Base-by-base conservation (phyloP, 108 stramenopile genomes). In the Skeletonema potamos region DNA sequence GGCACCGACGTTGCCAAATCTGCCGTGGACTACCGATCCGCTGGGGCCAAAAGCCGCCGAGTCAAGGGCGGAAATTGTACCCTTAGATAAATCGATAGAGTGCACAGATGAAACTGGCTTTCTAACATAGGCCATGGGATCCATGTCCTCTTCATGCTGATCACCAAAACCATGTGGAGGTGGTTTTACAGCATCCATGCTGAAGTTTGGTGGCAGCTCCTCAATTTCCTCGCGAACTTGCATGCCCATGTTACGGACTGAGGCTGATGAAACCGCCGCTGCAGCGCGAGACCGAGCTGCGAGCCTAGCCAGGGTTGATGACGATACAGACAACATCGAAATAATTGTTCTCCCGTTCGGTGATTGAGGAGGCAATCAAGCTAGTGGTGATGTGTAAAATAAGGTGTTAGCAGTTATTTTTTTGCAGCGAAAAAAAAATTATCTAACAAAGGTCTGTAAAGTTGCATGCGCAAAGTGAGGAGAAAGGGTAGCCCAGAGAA, bases 81-180 rank as follows among this genome's bases (percentile, higher is more conserved):
- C 62, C 27, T 79, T 54, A 6, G 62, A 68, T 7, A 79, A 27
- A 64, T 93, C 89, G 26, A 94, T 82, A 24, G 83, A 74, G 65
- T 94, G 89, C n/a, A 89, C 93, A 20, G 93, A 91, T 13, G 89
- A 86, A 10, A 94, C 93, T 9, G 89, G 86, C 39, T 73, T 71
- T 12, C 81, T 74, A 15, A 77, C 55, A 58, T 84, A 86, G 7
- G 74, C 73, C 69, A 81, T 82, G 27, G 87, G 86, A 41, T 87
- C 85, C 22, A 22, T 18, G 13, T 64, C 75, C 18, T 29, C 28
- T 44, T 69, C 68, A 32, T 27, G 30, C 7, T 44, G 55, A 4
- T 68, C 28, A 17, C 68, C 68, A 36, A 76, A 29, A 3, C 75
- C 75, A 46, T 68, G 68, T 24, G 75, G 75, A 39, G 75, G 75